Conservation (phyloP, 2,329 filamentous ascomycete genomes). For the Thielaviopsis populi region DNA sequence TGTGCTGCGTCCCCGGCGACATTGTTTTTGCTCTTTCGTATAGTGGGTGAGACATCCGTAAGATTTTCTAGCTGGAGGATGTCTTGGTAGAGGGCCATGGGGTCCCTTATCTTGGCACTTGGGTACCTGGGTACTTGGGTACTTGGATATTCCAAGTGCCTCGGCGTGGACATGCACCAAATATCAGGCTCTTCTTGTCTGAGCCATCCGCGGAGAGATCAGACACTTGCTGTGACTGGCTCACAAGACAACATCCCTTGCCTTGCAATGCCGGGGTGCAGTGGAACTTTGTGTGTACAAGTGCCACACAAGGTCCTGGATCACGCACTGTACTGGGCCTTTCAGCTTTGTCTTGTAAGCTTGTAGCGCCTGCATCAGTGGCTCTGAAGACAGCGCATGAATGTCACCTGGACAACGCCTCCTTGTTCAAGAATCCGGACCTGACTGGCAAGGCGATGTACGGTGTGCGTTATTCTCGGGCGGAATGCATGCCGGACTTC, state of each 20-base stretch:
- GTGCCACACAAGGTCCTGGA: neutral
- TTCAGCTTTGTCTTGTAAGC: constrained; percentile 4
- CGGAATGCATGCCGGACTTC: neutral
- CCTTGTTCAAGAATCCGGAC: no score
- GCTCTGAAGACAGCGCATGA: neutral
- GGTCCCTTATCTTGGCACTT: neutral
- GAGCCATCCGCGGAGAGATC: no score
- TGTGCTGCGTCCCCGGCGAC: neutral
- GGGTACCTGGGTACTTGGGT: neutral
- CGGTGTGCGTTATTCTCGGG: neutral
- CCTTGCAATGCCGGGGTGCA: no score
- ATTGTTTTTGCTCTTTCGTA: neutral
- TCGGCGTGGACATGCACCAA: no score
- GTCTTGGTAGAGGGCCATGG: neutral
- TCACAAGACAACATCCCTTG: no score
- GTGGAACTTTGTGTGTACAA: neutral
- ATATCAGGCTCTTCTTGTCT: no score
- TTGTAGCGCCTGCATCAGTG: neutral
- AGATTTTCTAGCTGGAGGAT: neutral
- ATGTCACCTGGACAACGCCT: neutral
- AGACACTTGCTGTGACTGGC: no score
- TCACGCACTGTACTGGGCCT: neutral
- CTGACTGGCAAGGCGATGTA: no score
- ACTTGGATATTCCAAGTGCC: no score
- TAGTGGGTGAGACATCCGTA: neutral